These are phyloP conservation scores for Rhodomyrtus tomentosa DNA, from an alignment of 345 rosid genomes.

Conservation along the genomic window DNA sequence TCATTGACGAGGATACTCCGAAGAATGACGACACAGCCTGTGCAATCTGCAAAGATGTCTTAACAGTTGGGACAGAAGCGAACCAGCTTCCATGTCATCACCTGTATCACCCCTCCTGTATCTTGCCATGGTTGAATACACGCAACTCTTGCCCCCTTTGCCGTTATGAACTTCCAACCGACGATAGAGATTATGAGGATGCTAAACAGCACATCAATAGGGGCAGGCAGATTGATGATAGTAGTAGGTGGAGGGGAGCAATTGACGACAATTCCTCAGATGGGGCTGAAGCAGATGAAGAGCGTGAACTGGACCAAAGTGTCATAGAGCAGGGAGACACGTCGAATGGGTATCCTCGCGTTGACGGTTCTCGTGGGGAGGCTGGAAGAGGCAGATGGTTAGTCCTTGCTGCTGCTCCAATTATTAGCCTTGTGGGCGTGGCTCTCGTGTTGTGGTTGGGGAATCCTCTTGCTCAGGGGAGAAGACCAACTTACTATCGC, in stretches of 20 bases:
- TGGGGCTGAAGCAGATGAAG: slow-evolving; percentile 29
- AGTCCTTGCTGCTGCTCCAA: slow-evolving; percentile 71
- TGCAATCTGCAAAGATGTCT: slow-evolving; percentile 85
- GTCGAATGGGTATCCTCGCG: slow-evolving; percentile 5
- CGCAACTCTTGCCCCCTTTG: slow-evolving; percentile 94
- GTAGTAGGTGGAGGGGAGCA: slow-evolving; percentile 24
- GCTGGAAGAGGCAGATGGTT: slow-evolving; percentile 63
- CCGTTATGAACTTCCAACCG: slow-evolving; percentile 86
- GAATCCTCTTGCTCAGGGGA: slow-evolving; percentile 31
- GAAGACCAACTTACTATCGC: slow-evolving; percentile 13
- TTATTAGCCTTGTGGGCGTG: slow-evolving; percentile 63
- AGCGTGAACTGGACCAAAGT: slow-evolving; percentile 6
- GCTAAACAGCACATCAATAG: slow-evolving; percentile 25
- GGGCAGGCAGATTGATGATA: slow-evolving; percentile 9
- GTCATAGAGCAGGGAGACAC: slow-evolving; percentile 11
- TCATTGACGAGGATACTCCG: slow-evolving; percentile 31
- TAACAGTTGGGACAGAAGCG: slow-evolving; percentile 39
- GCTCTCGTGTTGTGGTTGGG: slow-evolving; percentile 63
- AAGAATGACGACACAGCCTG: slow-evolving; percentile 42
- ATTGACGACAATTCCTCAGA: slow-evolving; percentile 34
- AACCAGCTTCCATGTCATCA: slow-evolving; percentile 84
- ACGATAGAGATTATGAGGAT: slow-evolving; percentile 72
- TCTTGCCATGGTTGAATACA: slow-evolving; percentile 74
- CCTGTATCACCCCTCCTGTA: slow-evolving; percentile 67
- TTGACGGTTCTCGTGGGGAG: slow-evolving; percentile 4